phyloP scores from a whole-genome alignment of 1,284 basidiomycete genomes.

The Puccinia horiana region DNA sequence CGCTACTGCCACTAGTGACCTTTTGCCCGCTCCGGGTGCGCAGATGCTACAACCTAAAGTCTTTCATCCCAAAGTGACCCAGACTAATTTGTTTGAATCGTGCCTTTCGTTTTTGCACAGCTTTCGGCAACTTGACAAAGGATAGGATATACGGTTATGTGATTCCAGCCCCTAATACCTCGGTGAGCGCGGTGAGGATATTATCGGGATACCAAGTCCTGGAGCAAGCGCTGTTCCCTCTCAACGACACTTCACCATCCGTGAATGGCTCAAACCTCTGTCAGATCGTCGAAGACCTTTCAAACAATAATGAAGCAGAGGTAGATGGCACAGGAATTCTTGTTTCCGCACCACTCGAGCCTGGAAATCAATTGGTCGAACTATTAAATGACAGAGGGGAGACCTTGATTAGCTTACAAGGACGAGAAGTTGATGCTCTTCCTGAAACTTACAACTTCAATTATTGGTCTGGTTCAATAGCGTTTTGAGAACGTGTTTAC shows the following conservation, averaged over 20 bases:
- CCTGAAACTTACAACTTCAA: conserved; percentile 48
- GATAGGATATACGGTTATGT: conserved; percentile 47
- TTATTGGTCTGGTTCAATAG: conserved; percentile 44
- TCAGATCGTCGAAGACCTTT: conserved; percentile 29
- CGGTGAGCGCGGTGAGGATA: conserved; percentile 22
- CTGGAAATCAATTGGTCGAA: conserved; percentile 35
- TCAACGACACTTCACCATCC: conserved; percentile 3
- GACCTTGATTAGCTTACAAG: conserved; percentile 37
- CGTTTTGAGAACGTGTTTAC: not conserved
- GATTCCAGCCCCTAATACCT: conserved; percentile 38
- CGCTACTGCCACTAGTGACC: conserved; percentile 22
- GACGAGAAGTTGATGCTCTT: conserved; percentile 11
- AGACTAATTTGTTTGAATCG: too few relatives aligned
- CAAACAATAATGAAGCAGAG: conserved; percentile 39
- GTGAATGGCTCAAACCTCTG: conserved; percentile 24
- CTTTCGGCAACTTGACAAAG: conserved; percentile 27
- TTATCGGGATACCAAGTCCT: conserved; percentile 41
- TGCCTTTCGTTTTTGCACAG: conserved; percentile 5
- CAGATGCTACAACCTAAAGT: not conserved
- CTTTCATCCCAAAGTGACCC: not conserved
- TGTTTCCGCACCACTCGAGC: conserved; percentile 40
- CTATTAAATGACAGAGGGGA: conserved; percentile 25
- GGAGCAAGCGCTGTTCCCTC: conserved; percentile 43
- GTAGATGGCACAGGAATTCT: conserved; percentile 41
- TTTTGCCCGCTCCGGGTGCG: conserved; percentile 33